These are phyloP conservation scores for Aspergillus amoenus DNA, from an alignment of 2,329 filamentous ascomycete species.

Conservation along the genomic window DNA sequence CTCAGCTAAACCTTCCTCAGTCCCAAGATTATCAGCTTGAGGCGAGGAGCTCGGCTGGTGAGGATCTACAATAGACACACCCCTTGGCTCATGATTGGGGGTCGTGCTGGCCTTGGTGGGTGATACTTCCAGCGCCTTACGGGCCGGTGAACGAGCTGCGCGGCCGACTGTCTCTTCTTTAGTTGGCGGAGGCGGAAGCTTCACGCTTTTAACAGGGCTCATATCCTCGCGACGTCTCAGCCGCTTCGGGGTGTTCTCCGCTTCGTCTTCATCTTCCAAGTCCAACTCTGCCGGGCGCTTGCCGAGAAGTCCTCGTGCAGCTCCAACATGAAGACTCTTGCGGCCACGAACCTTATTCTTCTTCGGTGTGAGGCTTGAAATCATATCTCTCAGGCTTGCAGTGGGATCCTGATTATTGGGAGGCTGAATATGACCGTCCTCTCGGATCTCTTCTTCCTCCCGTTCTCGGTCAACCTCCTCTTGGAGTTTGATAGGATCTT, in stretches of 20 bases:
- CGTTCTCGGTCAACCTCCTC: constrained; percentile 63
- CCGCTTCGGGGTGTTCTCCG: constrained; percentile 60
- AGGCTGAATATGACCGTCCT: constrained; percentile 52
- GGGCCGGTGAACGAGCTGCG: constrained; percentile 49
- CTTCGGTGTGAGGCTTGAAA: constrained; percentile 73
- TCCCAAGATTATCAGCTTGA: constrained; percentile 22
- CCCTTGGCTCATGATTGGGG: constrained; percentile 46
- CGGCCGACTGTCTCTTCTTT: constrained; percentile 67
- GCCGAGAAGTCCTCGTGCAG: constrained; percentile 69
- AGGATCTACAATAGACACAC: constrained; percentile 41
- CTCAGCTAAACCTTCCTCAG: constrained; percentile 46
- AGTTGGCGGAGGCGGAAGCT: constrained; percentile 66
- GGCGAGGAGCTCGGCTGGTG: constrained; percentile 33
- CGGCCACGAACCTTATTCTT: constrained; percentile 66
- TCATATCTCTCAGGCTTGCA: constrained; percentile 71
- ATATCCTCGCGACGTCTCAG: constrained; percentile 65
- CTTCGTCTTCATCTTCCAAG: constrained; percentile 58
- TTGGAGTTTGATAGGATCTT: constrained; percentile 63
- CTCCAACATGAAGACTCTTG: constrained; percentile 75
- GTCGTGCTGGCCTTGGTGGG: constrained; percentile 47
- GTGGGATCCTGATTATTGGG: constrained; percentile 63
- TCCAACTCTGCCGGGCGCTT: constrained; percentile 74
- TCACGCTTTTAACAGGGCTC: constrained; percentile 75
- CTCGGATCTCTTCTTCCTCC: constrained; percentile 60
- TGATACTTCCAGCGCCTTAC: constrained; percentile 36